phyloP scores from a whole-genome alignment of 306 rosid genomes.

The Styphnolobium japonicum region DNA sequence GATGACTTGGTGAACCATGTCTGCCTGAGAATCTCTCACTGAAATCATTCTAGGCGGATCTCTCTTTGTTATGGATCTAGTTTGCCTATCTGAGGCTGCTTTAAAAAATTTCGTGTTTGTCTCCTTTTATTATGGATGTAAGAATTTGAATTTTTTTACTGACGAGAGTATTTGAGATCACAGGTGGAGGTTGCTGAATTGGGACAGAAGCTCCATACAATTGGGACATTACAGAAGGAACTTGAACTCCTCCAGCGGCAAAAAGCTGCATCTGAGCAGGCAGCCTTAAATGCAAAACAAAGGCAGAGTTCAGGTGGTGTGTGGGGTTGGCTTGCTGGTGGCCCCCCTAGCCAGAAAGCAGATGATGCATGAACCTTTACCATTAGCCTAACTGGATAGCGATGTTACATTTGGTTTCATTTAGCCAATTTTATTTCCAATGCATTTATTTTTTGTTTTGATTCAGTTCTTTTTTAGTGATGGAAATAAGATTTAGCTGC shows the following conservation, averaged over 20 bases:
- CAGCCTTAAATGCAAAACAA: constrained; percentile 63
- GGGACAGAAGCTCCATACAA: constrained; percentile 83
- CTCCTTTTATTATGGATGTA: background rate
- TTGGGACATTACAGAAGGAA: constrained; percentile 81
- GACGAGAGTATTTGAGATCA: constrained; percentile 14
- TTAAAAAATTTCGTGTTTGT: background rate
- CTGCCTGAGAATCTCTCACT: background rate
- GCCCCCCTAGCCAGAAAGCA: constrained; percentile 37
- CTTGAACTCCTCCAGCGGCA: constrained; percentile 90
- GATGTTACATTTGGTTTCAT: constrained; percentile 39
- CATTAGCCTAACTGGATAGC: constrained; percentile 27
- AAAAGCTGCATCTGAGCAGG: constrained; percentile 83
- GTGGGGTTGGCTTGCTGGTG: constrained; percentile 95
- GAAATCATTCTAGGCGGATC: background rate
- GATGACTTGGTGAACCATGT: background rate
- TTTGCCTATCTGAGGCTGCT: background rate
- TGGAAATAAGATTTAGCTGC: constrained; percentile 49
- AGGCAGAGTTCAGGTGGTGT: constrained; percentile 74
- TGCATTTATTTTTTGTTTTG: constrained; percentile 20
- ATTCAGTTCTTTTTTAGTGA: constrained; percentile 39
- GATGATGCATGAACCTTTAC: constrained; percentile 40
- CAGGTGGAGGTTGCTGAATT: constrained; percentile 92
- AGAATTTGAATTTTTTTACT: background rate
- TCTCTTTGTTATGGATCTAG: background rate
- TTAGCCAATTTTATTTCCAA: constrained; percentile 31